phyloP scores from a whole-genome alignment of 1,284 basidiomycete species.

The Tylopilus sp. region DNA sequence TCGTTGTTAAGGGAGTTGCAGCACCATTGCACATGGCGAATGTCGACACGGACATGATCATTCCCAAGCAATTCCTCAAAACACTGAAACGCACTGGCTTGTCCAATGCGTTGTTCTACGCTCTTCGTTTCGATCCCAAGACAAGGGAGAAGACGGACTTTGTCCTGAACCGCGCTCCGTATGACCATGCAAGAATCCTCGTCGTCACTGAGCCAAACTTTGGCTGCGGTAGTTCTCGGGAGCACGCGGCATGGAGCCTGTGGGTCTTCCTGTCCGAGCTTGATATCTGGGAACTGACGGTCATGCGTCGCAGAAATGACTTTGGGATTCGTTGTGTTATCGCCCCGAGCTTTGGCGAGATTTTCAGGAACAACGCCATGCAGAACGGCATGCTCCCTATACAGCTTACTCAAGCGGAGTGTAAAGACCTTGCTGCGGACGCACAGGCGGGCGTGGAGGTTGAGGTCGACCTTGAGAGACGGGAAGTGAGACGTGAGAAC shows the following conservation, averaged over 20 bases:
- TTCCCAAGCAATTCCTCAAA: slow-evolving; percentile 95
- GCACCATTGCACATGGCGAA: slow-evolving; percentile 91
- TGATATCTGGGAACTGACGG: slow-evolving; percentile 7
- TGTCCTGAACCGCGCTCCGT: slow-evolving; percentile 84
- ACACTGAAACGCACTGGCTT: slow-evolving; percentile 92
- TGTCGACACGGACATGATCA: slow-evolving; percentile 97
- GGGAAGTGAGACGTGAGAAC: slow-evolving; percentile 75
- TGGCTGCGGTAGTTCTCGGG: slow-evolving; percentile 91
- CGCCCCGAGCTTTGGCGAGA: slow-evolving; percentile 92
- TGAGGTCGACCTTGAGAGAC: slow-evolving; percentile 87
- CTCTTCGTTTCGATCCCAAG: slow-evolving; percentile 75
- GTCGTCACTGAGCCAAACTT: slow-evolving; percentile 92
- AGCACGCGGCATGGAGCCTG: slow-evolving; percentile 96
- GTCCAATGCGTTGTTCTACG: slow-evolving; percentile 85
- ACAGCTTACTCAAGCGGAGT: slow-evolving; percentile 71
- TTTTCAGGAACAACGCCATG: slow-evolving; percentile 90
- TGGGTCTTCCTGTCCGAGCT: slow-evolving; percentile 40
- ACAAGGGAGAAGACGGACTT: slow-evolving; percentile 85
- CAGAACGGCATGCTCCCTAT: slow-evolving; percentile 97
- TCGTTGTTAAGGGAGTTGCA: slow-evolving; percentile 76
- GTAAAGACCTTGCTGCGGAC: slow-evolving; percentile 74
- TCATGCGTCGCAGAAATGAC: slow-evolving; percentile 62
- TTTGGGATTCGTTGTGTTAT: slow-evolving; percentile 93
- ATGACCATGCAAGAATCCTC: slow-evolving; percentile 77
- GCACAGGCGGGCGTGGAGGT: slow-evolving; percentile 78